Base-by-base conservation (phyloP, 2,329 filamentous ascomycete species). In the Zasmidium angulare region DNA sequence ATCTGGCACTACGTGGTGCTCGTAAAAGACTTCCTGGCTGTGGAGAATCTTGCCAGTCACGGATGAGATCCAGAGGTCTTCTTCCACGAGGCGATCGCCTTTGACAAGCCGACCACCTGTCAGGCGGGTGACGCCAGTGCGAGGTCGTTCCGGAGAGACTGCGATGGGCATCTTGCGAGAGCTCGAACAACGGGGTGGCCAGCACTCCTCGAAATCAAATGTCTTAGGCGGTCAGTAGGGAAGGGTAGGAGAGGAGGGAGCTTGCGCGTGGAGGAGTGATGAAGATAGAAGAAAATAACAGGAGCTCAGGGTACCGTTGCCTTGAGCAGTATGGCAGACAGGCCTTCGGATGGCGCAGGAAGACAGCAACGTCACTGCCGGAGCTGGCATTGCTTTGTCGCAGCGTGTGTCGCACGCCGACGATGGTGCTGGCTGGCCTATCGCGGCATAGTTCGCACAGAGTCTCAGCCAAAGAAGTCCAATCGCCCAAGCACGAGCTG, bases 61-160 rank as follows among this genome's bases (percentile, higher is more conserved):
- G 0, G 91, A 89, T 74, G 89, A 92, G 61, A 96, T 86, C 91
- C 91, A 96, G n/a, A 96, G 83, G 71, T 96, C 93, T 63, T 89
- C 86, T 48, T 85, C 76, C 48, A 96, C 82, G 23, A 96, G 81
- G 20, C 80, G 71, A 64, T 88, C 82, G 66, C 85, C 86, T 69
- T 85, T 86, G 60, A 93, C 81, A 23, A 96, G 79, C 53, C 89
- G 86, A 73, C 92, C 96, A 78, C 96, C 96, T 70, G 71, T 74
- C 31, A 74, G 57, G 10, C 67, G 65, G 19, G 89, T 92, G 72
- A 96, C 88, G 53, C 80, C 79, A 50, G 71, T 76, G 46, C 57
- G 72, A 64, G 69, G 76, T 69, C 66, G 75, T 68, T 65, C 75
- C 71, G 67, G 68, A 14, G 71, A 72, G 21, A 76, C 64, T 31